phyloP scores from a whole-genome alignment of 257 asterid species.

The Lycium barbarum region DNA sequence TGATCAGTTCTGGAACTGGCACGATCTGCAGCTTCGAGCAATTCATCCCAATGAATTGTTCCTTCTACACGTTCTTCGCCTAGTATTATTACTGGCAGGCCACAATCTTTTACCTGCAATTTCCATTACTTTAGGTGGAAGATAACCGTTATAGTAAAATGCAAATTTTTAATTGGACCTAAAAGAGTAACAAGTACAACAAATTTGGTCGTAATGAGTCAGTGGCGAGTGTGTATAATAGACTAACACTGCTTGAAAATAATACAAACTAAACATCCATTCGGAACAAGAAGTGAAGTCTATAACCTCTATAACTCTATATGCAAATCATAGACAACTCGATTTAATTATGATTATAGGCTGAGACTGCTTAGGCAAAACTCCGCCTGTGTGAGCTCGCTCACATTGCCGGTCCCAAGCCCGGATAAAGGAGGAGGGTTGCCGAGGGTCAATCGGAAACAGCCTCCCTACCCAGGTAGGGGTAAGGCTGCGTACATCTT shows the following conservation, averaged over 20 bases:
- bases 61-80: slow-evolving; percentile 79
- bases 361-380: neutral
- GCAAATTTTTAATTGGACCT: neutral
- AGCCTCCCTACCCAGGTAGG: too few species aligned
- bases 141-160: neutral
- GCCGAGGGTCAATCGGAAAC: too few species aligned
- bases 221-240: neutral
- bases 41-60: slow-evolving; percentile 72
- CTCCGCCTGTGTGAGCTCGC: too few species aligned
- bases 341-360: neutral
- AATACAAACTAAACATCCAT: neutral
- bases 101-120: slow-evolving; percentile 78
- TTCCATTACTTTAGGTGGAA: neutral
- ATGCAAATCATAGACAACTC: neutral
- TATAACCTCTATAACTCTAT: neutral
- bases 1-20: slow-evolving; percentile 53
- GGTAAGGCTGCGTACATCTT: too few species aligned
- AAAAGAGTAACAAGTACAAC: neutral
- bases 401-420: too few species aligned
- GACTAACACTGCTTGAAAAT: neutral
- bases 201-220: neutral
- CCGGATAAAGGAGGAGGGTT: too few species aligned
- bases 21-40: slow-evolving; percentile 83
- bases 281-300: neutral
- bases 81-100: slow-evolving; percentile 71